phyloP scores from a whole-genome alignment of 139 green algal genomes.

The Coccomyxa sp. region DNA sequence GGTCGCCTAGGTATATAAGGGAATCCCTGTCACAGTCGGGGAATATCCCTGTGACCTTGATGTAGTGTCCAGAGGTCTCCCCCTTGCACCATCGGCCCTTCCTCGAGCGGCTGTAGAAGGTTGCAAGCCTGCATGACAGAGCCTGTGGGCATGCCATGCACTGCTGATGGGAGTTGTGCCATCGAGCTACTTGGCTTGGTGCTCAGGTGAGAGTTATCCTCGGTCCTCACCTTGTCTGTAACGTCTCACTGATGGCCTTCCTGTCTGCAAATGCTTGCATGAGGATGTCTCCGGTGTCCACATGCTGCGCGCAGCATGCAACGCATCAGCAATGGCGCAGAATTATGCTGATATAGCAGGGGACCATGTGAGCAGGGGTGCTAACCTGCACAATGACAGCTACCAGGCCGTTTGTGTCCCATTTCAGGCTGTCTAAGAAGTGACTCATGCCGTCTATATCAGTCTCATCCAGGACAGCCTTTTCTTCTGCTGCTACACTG shows the following conservation, averaged over 20 bases:
- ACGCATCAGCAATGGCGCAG: constrained; percentile 12
- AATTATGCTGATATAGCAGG: neutral
- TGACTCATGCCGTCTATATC: constrained; percentile 37
- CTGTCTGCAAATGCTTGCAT: constrained; percentile 97
- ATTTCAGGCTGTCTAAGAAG: constrained; percentile 87
- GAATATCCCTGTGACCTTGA: constrained; percentile 62
- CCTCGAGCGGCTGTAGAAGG: constrained; percentile 92
- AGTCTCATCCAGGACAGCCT: neutral
- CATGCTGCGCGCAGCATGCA: no score
- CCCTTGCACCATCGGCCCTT: constrained; percentile 96
- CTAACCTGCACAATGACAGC: constrained; percentile 83
- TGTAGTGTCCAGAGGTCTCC: constrained; percentile 93
- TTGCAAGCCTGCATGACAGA: constrained; percentile 78
- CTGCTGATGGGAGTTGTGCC: no score
- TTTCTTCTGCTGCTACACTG: neutral
- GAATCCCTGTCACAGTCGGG: constrained; percentile 94
- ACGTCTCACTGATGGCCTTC: constrained; percentile 76
- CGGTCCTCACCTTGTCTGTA: constrained; percentile 66
- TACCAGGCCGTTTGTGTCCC: constrained; percentile 76
- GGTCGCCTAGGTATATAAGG: constrained; percentile 88
- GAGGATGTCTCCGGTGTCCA: constrained; percentile 92
- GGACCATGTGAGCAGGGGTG: neutral
- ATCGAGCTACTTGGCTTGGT: neutral
- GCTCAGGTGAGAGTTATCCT: no score
- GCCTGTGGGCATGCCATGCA: no score